phyloP scores from a whole-genome alignment of 805 yeast genomes.

The Pichia cabralensis region DNA sequence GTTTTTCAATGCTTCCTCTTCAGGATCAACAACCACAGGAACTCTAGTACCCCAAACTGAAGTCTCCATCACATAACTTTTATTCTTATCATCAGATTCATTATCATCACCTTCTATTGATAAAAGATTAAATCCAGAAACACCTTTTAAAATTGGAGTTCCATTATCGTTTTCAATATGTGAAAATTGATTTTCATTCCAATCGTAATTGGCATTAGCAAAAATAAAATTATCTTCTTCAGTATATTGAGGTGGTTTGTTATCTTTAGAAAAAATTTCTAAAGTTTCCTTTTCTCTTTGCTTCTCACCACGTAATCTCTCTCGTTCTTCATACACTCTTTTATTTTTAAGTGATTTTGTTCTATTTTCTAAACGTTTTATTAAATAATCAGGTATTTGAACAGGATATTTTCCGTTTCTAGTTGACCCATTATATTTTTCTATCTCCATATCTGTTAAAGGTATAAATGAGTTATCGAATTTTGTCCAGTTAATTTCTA shows the following conservation, averaged over 20 bases:
- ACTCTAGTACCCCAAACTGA: slow-evolving; percentile 76
- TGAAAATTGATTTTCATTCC: slow-evolving; percentile 29
- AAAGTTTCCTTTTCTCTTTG: slow-evolving; percentile 9
- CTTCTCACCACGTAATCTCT: slow-evolving; percentile 10
- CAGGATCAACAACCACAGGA: slow-evolving; percentile 30
- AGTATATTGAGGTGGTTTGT: too few species aligned
- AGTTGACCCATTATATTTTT: background rate
- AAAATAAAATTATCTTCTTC: background rate
- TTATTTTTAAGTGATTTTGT: slow-evolving; percentile 39
- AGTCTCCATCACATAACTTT: too few species aligned
- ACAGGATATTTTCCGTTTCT: slow-evolving; percentile 3
- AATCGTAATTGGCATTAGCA: slow-evolving; percentile 13
- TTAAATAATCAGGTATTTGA: slow-evolving; percentile 36
- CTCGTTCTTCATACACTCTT: slow-evolving; percentile 47
- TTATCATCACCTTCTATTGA: slow-evolving; percentile 7
- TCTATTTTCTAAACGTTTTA: slow-evolving; percentile 48
- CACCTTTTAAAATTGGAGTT: slow-evolving; percentile 17
- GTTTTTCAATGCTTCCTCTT: slow-evolving; percentile 30
- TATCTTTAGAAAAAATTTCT: slow-evolving; percentile 1
- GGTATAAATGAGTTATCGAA: slow-evolving; percentile 5
- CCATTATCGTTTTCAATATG: slow-evolving; percentile 27
- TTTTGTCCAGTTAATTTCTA: slow-evolving; percentile 75
- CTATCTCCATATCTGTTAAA: background rate
- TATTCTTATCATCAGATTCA: slow-evolving; percentile 7
- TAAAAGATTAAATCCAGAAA: slow-evolving; percentile 9